These are phyloP conservation scores for Fusarium avenaceum DNA, from an alignment of 2,329 filamentous ascomycete genomes.

Conservation along the genomic window DNA sequence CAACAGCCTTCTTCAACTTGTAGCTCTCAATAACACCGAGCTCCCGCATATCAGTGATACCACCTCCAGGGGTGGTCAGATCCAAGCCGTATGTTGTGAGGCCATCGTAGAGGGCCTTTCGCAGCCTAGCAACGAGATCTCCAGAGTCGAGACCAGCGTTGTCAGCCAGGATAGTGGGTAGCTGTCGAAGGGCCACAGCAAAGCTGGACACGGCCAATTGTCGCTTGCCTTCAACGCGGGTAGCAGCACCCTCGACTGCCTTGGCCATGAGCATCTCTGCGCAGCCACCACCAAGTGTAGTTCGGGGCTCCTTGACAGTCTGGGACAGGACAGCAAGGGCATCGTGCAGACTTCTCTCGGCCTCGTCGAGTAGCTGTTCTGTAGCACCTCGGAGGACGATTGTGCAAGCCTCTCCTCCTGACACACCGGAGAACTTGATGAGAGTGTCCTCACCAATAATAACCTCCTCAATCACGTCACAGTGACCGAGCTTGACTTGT, in stretches of 20 bases:
- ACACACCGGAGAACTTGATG: constrained; percentile 97
- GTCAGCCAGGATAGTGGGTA: constrained; percentile 96
- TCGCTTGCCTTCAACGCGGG: constrained; percentile 96
- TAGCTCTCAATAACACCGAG: constrained; percentile 97
- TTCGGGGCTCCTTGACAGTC: constrained; percentile 93
- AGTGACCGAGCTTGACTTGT: constrained; percentile 94
- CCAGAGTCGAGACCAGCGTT: constrained; percentile 97
- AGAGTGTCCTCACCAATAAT: constrained; percentile 98
- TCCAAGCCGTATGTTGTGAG: constrained; percentile 94
- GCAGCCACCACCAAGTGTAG: constrained; percentile 94
- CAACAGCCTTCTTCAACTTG: constrained; percentile 98
- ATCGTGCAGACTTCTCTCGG: constrained; percentile 95
- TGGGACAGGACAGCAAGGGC: constrained; percentile 96
- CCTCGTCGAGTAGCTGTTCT: constrained; percentile 96
- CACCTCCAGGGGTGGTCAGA: constrained; percentile 87
- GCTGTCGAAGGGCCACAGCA: constrained; percentile 87
- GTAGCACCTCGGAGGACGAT: constrained; percentile 96
- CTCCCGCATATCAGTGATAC: constrained; percentile 95
- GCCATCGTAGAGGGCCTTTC: constrained; percentile 95
- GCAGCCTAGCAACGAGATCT: constrained; percentile 89
- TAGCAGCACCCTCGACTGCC: constrained; percentile 92
- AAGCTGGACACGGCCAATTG: constrained; percentile 94
- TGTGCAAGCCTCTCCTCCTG: constrained; percentile 93
- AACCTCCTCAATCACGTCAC: constrained; percentile 95
- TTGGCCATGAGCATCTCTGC: constrained; percentile 99